These are phyloP conservation scores for Rhynchospora tenuis DNA, from an alignment of 176 grass and related monocot species.

Conservation along the genomic window DNA sequence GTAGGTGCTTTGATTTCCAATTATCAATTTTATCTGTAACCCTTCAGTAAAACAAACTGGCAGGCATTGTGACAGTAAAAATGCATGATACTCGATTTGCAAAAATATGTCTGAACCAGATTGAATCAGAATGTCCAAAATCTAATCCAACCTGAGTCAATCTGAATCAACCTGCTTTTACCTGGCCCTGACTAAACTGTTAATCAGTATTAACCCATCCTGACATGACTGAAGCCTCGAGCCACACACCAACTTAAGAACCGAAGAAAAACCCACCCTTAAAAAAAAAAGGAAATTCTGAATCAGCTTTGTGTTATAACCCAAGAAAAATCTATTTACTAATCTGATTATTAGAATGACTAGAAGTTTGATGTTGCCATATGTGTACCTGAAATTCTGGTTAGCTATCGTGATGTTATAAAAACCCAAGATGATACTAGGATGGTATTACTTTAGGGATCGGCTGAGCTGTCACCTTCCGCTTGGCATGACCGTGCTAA, in stretches of 20 bases:
- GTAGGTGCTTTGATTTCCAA: constrained; percentile 29
- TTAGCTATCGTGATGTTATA: too few species aligned
- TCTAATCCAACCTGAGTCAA: neutral
- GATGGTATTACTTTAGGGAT: neutral
- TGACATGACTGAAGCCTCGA: neutral
- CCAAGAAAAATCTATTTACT: neutral
- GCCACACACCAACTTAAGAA: neutral
- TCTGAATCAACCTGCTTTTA: neutral
- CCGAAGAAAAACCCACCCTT: neutral
- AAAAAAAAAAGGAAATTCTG: neutral
- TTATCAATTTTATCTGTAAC: neutral
- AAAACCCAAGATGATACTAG: neutral
- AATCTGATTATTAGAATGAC: neutral
- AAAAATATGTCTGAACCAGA: neutral
- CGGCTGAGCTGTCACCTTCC: neutral
- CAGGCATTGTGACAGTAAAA: neutral
- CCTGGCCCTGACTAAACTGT: neutral
- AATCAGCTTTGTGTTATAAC: neutral
- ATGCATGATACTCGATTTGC: neutral
- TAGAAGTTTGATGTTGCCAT: neutral
- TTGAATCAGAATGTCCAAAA: neutral
- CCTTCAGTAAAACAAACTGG: neutral
- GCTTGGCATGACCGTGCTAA: neutral
- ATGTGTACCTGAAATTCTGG: neutral
- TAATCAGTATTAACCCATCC: neutral